phyloP scores from a whole-genome alignment of 768 basidiomycete genomes.

The Pleurotus djamor region DNA sequence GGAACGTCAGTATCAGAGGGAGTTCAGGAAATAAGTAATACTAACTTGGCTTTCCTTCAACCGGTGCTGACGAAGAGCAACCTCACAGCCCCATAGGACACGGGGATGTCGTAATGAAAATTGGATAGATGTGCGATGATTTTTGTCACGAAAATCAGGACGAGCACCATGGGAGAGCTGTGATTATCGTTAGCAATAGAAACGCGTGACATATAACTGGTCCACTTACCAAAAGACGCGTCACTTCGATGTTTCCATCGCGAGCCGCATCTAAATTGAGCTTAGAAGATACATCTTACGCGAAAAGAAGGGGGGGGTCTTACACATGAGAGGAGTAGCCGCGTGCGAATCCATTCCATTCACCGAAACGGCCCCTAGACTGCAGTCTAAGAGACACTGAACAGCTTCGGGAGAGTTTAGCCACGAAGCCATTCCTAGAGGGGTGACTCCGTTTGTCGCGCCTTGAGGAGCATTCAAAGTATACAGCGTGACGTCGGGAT shows the following conservation, averaged over 20 bases:
- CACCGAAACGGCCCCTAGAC: constrained; percentile 60
- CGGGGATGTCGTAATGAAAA: constrained; percentile 61
- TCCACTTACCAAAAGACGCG: constrained; percentile 51
- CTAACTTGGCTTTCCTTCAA: constrained; percentile 60
- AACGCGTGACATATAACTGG: constrained; percentile 15
- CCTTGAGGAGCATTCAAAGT: constrained; percentile 74
- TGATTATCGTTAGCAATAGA: constrained; percentile 1
- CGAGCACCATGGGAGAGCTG: constrained; percentile 62
- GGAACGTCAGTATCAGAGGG: constrained; percentile 20
- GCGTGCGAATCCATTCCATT: constrained; percentile 75
- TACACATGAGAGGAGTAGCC: constrained; percentile 85
- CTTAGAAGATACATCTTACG: constrained; percentile 5
- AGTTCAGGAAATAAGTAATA: constrained; percentile 11
- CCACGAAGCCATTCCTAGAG: constrained; percentile 80
- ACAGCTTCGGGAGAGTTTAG: constrained; percentile 62
- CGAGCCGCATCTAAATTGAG: constrained; percentile 64
- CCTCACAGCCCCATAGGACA: constrained; percentile 71
- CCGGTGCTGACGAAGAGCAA: constrained; percentile 57
- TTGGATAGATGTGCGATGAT: constrained; percentile 71
- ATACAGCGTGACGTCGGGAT: constrained; percentile 60
- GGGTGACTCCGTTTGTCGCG: constrained; percentile 71
- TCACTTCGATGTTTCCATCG: constrained; percentile 69
- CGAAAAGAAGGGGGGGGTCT: constrained; percentile 21
- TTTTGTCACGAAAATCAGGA: constrained; percentile 70
- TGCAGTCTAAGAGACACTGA: constrained; percentile 61